Conservation (phyloP, 441 rosid species). For the Populus hybrid region DNA sequence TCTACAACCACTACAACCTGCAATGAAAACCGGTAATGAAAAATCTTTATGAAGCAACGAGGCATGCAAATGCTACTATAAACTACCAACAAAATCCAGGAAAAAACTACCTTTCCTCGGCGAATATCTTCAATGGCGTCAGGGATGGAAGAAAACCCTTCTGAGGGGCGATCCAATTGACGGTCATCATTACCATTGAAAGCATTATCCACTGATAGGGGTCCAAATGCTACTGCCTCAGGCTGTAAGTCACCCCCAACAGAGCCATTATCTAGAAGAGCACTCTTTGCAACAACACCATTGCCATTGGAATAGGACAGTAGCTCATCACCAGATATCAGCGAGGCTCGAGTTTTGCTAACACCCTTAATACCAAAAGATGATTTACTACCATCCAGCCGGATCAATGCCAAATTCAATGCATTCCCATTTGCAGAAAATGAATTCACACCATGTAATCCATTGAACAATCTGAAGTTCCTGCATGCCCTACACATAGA, state of each 20-base stretch:
- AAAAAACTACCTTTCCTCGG: constrained; percentile 69
- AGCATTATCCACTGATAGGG: constrained; percentile 46
- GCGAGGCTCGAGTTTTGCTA: constrained; percentile 43
- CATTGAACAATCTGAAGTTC: constrained; percentile 38
- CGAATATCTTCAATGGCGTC: constrained; percentile 91
- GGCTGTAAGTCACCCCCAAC: constrained; percentile 32
- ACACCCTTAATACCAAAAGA: constrained; percentile 32
- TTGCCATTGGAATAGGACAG: constrained; percentile 40
- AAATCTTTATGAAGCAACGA: neutral
- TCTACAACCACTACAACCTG: constrained; percentile 92
- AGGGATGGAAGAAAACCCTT: constrained; percentile 74
- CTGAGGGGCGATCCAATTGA: constrained; percentile 67
- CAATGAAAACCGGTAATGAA: constrained; percentile 22
- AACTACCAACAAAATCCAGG: neutral
- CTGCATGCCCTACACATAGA: constrained; percentile 32
- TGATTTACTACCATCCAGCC: constrained; percentile 30
- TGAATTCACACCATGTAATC: constrained; percentile 29
- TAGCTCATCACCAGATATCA: constrained; percentile 57
- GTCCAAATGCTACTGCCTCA: constrained; percentile 44
- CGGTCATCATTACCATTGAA: constrained; percentile 50
- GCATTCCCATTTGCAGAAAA: constrained; percentile 26
- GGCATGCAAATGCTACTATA: neutral
- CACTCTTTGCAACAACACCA: constrained; percentile 25
- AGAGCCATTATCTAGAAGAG: constrained; percentile 25
- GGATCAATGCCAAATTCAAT: constrained; percentile 21